Evolutionary conservation across 2,329 filamentous ascomycete species (phyloP).

Genomic region (Aspergillus piperis): DNA sequence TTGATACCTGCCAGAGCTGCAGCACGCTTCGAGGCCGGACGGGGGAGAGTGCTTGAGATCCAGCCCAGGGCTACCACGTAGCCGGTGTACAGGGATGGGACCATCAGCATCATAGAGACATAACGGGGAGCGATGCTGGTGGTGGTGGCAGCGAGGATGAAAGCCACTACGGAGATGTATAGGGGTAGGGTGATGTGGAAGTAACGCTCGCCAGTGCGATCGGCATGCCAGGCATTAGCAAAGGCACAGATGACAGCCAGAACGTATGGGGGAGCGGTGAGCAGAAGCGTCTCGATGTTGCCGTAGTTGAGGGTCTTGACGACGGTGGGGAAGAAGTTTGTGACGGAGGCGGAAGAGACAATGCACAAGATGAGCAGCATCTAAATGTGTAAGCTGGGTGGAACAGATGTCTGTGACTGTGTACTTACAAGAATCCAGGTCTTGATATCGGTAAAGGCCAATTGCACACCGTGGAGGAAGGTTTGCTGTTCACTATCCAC

Average conservation of each 20-base stretch:
- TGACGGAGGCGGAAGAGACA: slow-evolving; percentile 60
- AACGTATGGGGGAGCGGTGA: slow-evolving; percentile 66
- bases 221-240: slow-evolving; percentile 69
- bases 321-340: slow-evolving; percentile 71
- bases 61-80: slow-evolving; percentile 71
- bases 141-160: slow-evolving; percentile 68
- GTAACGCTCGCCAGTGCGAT: slow-evolving; percentile 70
- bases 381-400: slow-evolving; percentile 28
- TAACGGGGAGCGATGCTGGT: slow-evolving; percentile 64
- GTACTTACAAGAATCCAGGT: slow-evolving; percentile 58
- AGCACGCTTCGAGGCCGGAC: slow-evolving; percentile 73
- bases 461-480: slow-evolving; percentile 52
- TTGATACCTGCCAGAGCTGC: slow-evolving; percentile 76
- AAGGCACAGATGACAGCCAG: slow-evolving; percentile 64
- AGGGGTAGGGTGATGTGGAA: slow-evolving; percentile 67
- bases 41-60: slow-evolving; percentile 74
- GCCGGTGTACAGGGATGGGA: slow-evolving; percentile 63
- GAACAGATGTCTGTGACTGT: neutral
- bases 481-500: slow-evolving; percentile 57
- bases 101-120: slow-evolving; percentile 72
- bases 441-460: slow-evolving; percentile 61
- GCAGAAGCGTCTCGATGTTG: slow-evolving; percentile 60
- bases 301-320: slow-evolving; percentile 67
- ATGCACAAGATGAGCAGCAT: slow-evolving; percentile 61
- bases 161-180: slow-evolving; percentile 62